phyloP scores from a whole-genome alignment of 179 eudicot species.

The Beta macrorhiza region DNA sequence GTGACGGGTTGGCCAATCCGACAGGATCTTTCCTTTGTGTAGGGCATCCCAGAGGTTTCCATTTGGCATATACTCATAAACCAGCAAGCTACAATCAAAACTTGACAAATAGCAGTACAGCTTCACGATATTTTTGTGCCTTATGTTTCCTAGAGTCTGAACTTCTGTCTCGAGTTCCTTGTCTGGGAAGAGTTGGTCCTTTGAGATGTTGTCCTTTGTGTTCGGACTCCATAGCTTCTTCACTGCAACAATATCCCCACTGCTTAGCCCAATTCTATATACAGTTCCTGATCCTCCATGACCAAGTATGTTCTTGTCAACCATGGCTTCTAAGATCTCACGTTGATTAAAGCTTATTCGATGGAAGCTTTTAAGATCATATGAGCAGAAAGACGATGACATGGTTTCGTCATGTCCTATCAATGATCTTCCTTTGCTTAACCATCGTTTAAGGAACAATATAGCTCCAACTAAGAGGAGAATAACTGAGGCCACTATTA shows the following conservation, averaged over 20 bases:
- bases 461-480: constrained; percentile 48
- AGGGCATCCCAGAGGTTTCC: constrained; percentile 93
- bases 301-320: constrained; percentile 80
- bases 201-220: constrained; percentile 47
- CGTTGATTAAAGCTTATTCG: constrained; percentile 60
- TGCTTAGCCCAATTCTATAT: constrained; percentile 62
- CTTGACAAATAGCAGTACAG: constrained; percentile 69
- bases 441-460: constrained; percentile 54
- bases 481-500: constrained; percentile 48
- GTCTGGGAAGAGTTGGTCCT: constrained; percentile 41
- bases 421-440: constrained; percentile 38
- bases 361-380: constrained; percentile 79
- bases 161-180: constrained; percentile 81
- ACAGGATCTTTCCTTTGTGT: constrained; percentile 55
- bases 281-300: constrained; percentile 88
- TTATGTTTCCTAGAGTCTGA: constrained; percentile 72
- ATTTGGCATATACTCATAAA: constrained; percentile 87
- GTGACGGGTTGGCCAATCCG: constrained; percentile 83
- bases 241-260: constrained; percentile 69
- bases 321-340: constrained; percentile 65
- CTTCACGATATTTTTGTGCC: constrained; percentile 92
- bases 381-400: constrained; percentile 65
- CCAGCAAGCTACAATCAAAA: constrained; percentile 63
- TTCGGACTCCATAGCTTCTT: constrained; percentile 75
- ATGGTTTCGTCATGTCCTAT: constrained; percentile 57